These are phyloP conservation scores for Trifolium fragiferum DNA, from an alignment of 306 rosid genomes.

Conservation along the genomic window DNA sequence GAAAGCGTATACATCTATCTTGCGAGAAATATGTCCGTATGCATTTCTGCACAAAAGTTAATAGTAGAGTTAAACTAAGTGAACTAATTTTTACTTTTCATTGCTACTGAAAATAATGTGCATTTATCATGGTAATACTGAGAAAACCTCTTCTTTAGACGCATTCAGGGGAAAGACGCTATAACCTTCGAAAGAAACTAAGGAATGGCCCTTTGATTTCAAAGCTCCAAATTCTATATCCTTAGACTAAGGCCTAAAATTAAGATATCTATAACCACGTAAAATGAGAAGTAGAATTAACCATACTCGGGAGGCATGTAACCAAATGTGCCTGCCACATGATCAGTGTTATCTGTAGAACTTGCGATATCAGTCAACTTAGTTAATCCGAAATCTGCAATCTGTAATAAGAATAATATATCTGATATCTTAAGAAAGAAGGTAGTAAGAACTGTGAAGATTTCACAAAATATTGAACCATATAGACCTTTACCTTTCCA, in stretches of 20 bases:
- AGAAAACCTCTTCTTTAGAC: not conserved
- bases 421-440: not conserved
- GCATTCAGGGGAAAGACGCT: not conserved
- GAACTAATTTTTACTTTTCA: not conserved
- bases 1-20: constrained; percentile 82
- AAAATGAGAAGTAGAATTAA: not conserved
- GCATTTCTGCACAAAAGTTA: constrained; percentile 67
- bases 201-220: too few relatives aligned
- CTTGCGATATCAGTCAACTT: constrained; percentile 79
- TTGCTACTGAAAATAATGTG: not conserved
- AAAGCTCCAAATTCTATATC: too few relatives aligned
- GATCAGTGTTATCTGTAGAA: too few relatives aligned
- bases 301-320: constrained; percentile 98
- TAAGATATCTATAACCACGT: not conserved
- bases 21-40: constrained; percentile 78
- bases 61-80: not conserved
- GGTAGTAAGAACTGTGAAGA: not conserved
- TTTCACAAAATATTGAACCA: not conserved
- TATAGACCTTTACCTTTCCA: constrained; percentile 53
- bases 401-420: constrained; percentile 23
- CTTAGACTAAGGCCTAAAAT: not conserved
- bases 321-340: constrained; percentile 88
- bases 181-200: not conserved
- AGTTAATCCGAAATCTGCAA: constrained; percentile 46
- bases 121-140: not conserved